Evolutionary conservation across 2,329 filamentous ascomycete species (phyloP).

Genomic region (Fusarium albidum): DNA sequence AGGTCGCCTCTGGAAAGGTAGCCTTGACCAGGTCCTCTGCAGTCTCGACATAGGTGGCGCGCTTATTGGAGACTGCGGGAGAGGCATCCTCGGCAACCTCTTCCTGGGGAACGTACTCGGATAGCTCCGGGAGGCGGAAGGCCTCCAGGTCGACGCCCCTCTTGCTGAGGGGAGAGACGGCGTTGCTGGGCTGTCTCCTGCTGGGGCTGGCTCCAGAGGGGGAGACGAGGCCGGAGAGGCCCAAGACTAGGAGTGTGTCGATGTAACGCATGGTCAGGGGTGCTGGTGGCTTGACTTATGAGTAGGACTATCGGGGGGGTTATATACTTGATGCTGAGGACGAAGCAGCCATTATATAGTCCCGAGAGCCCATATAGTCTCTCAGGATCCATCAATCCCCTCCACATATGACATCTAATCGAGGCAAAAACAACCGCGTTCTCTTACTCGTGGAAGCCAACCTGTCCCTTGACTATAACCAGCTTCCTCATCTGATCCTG

Average conservation of each 20-base stretch:
- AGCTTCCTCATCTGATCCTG: too few species aligned
- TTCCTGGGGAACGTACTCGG: slow-evolving; percentile 40
- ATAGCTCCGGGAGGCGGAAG: slow-evolving; percentile 43
- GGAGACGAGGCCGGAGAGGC: slow-evolving; percentile 46
- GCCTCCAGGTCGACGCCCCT: slow-evolving; percentile 45
- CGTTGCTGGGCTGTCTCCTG: slow-evolving; percentile 38
- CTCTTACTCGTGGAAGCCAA: too few species aligned
- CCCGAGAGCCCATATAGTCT: too few species aligned
- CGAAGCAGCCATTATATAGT: too few species aligned
- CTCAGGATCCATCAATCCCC: too few species aligned
- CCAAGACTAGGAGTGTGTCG: slow-evolving; percentile 42
- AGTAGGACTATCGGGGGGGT: too few species aligned
- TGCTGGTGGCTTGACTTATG: too few species aligned
- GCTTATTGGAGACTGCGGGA: slow-evolving; percentile 36
- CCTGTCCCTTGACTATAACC: too few species aligned
- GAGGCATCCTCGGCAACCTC: slow-evolving; percentile 30
- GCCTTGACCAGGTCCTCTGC: slow-evolving; percentile 55
- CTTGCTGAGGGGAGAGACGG: slow-evolving; percentile 34
- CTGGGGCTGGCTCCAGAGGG: slow-evolving; percentile 45
- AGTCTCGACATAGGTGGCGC: slow-evolving; percentile 51
- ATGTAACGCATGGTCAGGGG: slow-evolving; percentile 42
- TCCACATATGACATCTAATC: too few species aligned
- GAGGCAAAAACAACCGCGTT: too few species aligned
- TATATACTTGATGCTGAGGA: too few species aligned
- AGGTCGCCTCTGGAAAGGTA: slow-evolving; percentile 48